Conservation (phyloP, 192 early-diverging fungal species). For the Obelidium mucronatum region DNA sequence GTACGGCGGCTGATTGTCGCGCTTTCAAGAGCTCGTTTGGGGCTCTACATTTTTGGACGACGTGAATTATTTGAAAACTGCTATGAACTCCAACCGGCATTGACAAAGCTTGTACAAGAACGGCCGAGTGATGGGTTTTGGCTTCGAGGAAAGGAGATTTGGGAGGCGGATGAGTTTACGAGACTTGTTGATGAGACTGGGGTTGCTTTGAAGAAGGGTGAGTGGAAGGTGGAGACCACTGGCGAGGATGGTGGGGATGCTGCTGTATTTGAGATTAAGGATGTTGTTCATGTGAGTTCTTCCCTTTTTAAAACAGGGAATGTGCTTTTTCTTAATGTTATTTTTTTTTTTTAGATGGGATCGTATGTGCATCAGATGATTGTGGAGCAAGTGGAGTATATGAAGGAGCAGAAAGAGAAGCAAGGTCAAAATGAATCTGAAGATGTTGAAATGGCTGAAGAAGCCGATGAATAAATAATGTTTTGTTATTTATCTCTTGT, state of each 20-base stretch:
- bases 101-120: slow-evolving; percentile 61
- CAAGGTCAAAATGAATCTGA: background rate
- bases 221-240: slow-evolving; percentile 13
- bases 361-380: slow-evolving; percentile 70
- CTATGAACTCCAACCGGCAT: slow-evolving; percentile 78
- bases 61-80: slow-evolving; percentile 77
- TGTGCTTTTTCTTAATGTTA: slow-evolving; percentile 51
- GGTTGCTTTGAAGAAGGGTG: slow-evolving; percentile 37
- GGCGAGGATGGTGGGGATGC: too few species aligned
- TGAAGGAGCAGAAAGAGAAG: slow-evolving; percentile 44
- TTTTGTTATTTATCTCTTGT: background rate
- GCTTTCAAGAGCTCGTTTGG: slow-evolving; percentile 90
- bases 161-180: slow-evolving; percentile 12
- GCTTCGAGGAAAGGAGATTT: slow-evolving; percentile 45
- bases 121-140: slow-evolving; percentile 67
- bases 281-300: slow-evolving; percentile 45
- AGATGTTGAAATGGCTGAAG: background rate
- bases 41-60: slow-evolving; percentile 92
- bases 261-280: slow-evolving; percentile 47
- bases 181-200: slow-evolving; percentile 21
- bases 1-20: slow-evolving; percentile 93
- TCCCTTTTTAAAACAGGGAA: slow-evolving; percentile 53
- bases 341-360: slow-evolving; percentile 59
- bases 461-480: background rate
- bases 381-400: slow-evolving; percentile 64